Base-by-base conservation (phyloP, 768 basidiomycete species). In the Serendipita indica region DNA sequence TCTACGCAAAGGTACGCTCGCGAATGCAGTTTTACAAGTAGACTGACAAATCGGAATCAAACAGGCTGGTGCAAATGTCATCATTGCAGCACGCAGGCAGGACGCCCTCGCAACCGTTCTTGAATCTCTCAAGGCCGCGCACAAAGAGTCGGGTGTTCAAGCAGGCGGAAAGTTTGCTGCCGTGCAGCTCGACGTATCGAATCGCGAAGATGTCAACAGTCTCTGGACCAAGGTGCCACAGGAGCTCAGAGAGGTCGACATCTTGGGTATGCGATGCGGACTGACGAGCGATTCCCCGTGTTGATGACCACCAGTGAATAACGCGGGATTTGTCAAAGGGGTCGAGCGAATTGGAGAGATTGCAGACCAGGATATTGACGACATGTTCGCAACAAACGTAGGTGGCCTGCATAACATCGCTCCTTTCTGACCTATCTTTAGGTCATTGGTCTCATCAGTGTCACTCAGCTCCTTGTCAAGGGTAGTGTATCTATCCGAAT, bases 291-390 rank as follows among this genome's bases (percentile, higher is more conserved):
- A 39, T 4, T 2, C 43, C 61, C 6, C 14, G 27, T 27, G 13
- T 27, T 45, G 20, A 16, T 37, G 41, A 27, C 20, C 35, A 18
- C 12, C 45, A 74, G 82, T 84, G 41, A 84, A 83, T 68, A 84
- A 84, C 64, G 93, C 96, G 33, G 94, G 96, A 30, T 90, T 84
- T 65, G 96, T 97, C 30, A 77, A 83, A 37, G 96, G 96, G 12
- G 71, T 83, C 12, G 96, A 97, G 62, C 81, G 80, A 39, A 82
- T 97, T 34, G 96, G 96, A 3, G 80, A 83, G 64, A 82, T 91
- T 65, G 73, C 80, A 13, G 80, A 86, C 33, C 74, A 73, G 22
- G 89, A 91, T 66, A 76, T 93, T 65, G 87, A 92, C 64, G 76
- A 77, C 58, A 90, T 91, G 86, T 84, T 90, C 65, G 69, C 79